Evolutionary conservation across 1,284 basidiomycete genomes (phyloP), one percentile per base, ranked within the genome.

Genomic region (Malassezia furfur): DNA sequence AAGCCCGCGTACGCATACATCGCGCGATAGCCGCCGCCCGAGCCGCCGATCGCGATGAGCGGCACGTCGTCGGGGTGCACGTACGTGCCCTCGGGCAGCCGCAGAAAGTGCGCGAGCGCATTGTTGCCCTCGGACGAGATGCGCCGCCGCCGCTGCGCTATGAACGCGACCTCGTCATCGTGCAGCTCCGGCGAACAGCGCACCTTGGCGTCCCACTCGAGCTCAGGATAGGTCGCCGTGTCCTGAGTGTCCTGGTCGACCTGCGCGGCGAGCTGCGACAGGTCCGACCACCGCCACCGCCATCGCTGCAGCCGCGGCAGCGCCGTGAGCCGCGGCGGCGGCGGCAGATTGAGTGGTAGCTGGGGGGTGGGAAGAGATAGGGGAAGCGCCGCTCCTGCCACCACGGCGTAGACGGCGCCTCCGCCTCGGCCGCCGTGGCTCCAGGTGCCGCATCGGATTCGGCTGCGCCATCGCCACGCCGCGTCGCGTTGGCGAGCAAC

Each of bases 1-100:
- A 65, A 64, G 17, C 62, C 67, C 5, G 65, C 57, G 44, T 64
- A 69, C 25, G 63, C 65, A 36, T 64, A 72, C 59, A 63, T 72
- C 30, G 74, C 74, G 11, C 74, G 61, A 38, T 73, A 74, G 19
- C 74, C 74, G n/a, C 74, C 74, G 10, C 74, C 74, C 1, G 64
- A 67, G n/a, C 73, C 74, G 9, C 74, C 73, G 10, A 75, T 49
- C 2, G 67, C 70, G 17, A 76, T 58, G 11, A 72, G 57, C 7
- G 74, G 74, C 15, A 75, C 67, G 50, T 74, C 74, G 17, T 67
- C 55, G 25, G 67, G 66, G 36, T 75, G 60, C 8, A 75, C 65
- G n/a, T 65, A 58, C 38, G 70, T 68, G 21, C 50, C 55, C 74
- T 41, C 22, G 3, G 61, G 59, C 12, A 70, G 61, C 1, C 52